Percentiles rank a stretch among this genome's conserved stretches.
Conservation (phyloP, 139 green algal species). For the Edaphochlamys debaryana region DNA sequence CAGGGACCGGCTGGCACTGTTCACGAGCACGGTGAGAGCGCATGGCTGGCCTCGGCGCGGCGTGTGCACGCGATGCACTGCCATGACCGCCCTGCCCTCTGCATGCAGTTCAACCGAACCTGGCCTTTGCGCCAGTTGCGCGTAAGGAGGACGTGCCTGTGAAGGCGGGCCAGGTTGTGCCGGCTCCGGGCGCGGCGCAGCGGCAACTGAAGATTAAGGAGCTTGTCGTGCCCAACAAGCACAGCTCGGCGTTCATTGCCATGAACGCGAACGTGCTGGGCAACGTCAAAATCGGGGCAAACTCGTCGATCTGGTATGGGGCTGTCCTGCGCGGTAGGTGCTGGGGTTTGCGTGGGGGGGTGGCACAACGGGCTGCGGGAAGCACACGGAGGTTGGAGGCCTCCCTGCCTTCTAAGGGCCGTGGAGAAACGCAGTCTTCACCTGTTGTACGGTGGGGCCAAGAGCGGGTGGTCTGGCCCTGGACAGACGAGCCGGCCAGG, state of each 20-base stretch:
- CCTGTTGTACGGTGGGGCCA: too few species aligned
- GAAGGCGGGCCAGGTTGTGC: constrained; percentile 20
- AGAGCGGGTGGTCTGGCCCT: too few species aligned
- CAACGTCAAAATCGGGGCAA: constrained; percentile 87
- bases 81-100: background rate
- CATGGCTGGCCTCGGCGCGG: background rate
- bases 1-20: constrained; percentile 52
- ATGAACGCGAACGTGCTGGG: constrained; percentile 91
- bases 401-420: too few species aligned
- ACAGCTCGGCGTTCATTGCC: constrained; percentile 81
- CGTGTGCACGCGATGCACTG: background rate
- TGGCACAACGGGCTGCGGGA: too few species aligned
- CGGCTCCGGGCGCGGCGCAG: constrained; percentile 7
- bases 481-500: too few species aligned
- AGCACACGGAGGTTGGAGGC: too few species aligned
- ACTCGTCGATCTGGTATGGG: constrained; percentile 91
- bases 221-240: constrained; percentile 67
- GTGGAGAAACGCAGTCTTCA: too few species aligned
- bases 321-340: constrained; percentile 85
- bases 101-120: constrained; percentile 62
- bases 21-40: constrained; percentile 47
- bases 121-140: constrained; percentile 61
- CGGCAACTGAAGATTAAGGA: constrained; percentile 30
- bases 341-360: background rate
- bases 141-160: constrained; percentile 28